Evolutionary conservation across 2,329 filamentous ascomycete genomes (phyloP).

Genomic region (Sporothrix schenckii): DNA sequence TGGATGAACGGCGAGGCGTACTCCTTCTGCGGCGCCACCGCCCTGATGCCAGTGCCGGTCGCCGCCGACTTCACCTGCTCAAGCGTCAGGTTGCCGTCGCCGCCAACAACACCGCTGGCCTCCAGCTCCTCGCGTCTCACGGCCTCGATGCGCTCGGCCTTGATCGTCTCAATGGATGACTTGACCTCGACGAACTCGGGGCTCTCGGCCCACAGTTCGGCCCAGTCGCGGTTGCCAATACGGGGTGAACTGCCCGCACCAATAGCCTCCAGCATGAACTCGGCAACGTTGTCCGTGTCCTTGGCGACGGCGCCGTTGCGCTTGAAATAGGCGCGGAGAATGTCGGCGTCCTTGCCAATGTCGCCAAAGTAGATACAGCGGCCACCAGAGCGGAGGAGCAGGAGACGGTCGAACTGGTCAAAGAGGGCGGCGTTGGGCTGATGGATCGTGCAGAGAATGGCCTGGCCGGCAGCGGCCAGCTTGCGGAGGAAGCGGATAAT

Average conservation of each 20-base stretch:
- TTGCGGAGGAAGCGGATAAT: constrained; percentile 79
- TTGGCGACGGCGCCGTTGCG: constrained; percentile 63
- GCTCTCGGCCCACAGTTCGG: constrained; percentile 74
- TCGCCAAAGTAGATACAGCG: constrained; percentile 85
- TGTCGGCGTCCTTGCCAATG: constrained; percentile 72
- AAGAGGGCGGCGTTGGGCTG: constrained; percentile 86
- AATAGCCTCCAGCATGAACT: constrained; percentile 86
- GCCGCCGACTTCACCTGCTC: constrained; percentile 39
- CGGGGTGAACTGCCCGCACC: constrained; percentile 73
- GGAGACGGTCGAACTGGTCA: constrained; percentile 81
- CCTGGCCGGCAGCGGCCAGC: constrained; percentile 77
- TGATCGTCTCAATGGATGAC: constrained; percentile 67
- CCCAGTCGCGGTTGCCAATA: constrained; percentile 76
- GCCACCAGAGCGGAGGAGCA: constrained; percentile 77
- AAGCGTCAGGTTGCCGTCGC: constrained; percentile 12
- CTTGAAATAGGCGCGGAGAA: constrained; percentile 67
- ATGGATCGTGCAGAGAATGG: constrained; percentile 88
- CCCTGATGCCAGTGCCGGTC: constrained; percentile 36
- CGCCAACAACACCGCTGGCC: constrained; percentile 37
- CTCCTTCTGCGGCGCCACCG: constrained; percentile 62
- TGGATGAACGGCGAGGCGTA: constrained; percentile 79
- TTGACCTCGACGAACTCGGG: constrained; percentile 70
- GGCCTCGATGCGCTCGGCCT: constrained; percentile 57
- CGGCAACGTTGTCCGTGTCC: constrained; percentile 62
- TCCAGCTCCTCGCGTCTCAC: constrained; percentile 5